Percentiles rank a stretch among this genome's conserved stretches.
Conservation (phyloP, 352 stramenopile genomes). For the Phytopythium sindhum region DNA sequence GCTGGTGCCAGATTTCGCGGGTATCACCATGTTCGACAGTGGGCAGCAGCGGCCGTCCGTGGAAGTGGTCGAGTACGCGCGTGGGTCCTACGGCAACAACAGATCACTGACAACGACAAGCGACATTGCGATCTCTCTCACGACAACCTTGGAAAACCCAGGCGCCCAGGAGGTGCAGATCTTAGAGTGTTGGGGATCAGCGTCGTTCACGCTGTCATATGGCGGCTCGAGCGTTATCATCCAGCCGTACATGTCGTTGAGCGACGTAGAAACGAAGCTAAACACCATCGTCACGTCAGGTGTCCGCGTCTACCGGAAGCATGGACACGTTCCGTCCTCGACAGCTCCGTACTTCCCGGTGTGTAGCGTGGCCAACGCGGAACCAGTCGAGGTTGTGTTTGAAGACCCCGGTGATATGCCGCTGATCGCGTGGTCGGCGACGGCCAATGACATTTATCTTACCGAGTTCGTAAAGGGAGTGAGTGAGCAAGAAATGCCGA, state of each 20-base stretch:
- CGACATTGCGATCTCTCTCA: conserved; percentile 50
- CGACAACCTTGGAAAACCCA: conserved; percentile 48
- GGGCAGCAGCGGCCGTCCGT: conserved; percentile 57
- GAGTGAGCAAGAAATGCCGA: conserved; percentile 17
- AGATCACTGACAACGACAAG: conserved; percentile 45
- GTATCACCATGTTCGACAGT: conserved; percentile 34
- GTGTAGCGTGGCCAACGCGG: conserved; percentile 46
- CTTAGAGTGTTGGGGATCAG: conserved; percentile 47
- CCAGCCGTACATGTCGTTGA: conserved; percentile 35
- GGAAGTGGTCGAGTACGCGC: conserved; percentile 42
- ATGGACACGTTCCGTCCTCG: conserved; percentile 17
- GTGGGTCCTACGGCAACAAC: conserved; percentile 68
- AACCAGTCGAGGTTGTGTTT: conserved; percentile 60
- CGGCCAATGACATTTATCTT: conserved; percentile 61
- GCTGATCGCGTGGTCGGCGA: conserved; percentile 50
- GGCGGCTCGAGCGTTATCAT: conserved; percentile 18
- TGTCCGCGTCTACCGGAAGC: conserved; percentile 40
- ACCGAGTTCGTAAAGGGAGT: conserved; percentile 56
- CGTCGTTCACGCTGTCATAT: conserved; percentile 47
- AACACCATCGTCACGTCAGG: conserved; percentile 45
- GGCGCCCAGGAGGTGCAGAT: conserved; percentile 70
- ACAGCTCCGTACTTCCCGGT: conserved; percentile 42
- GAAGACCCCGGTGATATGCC: conserved; percentile 39
- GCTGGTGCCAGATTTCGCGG: conserved; percentile 40
- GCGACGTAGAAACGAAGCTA: conserved; percentile 45